Base-by-base conservation (phyloP, 2,329 filamentous ascomycete species). In the Colletotrichum truncatum region DNA sequence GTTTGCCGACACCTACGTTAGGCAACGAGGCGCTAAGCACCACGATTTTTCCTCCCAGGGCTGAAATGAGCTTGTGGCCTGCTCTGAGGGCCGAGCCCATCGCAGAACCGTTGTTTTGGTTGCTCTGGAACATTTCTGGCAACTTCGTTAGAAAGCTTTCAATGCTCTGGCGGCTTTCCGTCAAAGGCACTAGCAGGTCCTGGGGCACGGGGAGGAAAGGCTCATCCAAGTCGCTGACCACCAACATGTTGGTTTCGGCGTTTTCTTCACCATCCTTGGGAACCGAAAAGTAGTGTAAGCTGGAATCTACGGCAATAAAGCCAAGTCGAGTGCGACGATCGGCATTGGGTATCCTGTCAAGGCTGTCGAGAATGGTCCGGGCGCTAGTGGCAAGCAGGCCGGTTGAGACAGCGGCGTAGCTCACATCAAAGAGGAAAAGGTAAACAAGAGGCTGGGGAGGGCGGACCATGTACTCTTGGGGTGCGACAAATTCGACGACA, bases 391-490 rank as follows among this genome's bases (percentile, higher is more conserved):
- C 96, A 65, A 98, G 84, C 30, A 99, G 89, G 51, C 96, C 96
- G 69, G 91, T 97, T 14, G 93, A 94, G 14, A 98, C 92, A 30
- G 95, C 90, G 11, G 93, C 89, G 73, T 94, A 97, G 84, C 93
- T 97, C 68, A 98, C 94, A 73, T 98, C 95, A 74, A 98, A 93
- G 72, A 97, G 84, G 86, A 98, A 98, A 12, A 98, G 87, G 76
- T 98, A 98, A 38, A 98, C 95, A 38, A 98, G 85, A 38, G 96
- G 96, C 79, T 97, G 95, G 45, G 96, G 96, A 61, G 96, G 94
- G 67, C 96, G 92, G 34, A 99, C 96, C 96, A 99, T 99, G 81
- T 99, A 99, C 80, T 99, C 96, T 79, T 99, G 96, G 2, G 96
- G 96, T 11, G 96, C 96, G 70, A 99, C 93, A 75, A 98, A 99